Conservation (phyloP, 768 basidiomycete genomes). For the Mycena maculata region DNA sequence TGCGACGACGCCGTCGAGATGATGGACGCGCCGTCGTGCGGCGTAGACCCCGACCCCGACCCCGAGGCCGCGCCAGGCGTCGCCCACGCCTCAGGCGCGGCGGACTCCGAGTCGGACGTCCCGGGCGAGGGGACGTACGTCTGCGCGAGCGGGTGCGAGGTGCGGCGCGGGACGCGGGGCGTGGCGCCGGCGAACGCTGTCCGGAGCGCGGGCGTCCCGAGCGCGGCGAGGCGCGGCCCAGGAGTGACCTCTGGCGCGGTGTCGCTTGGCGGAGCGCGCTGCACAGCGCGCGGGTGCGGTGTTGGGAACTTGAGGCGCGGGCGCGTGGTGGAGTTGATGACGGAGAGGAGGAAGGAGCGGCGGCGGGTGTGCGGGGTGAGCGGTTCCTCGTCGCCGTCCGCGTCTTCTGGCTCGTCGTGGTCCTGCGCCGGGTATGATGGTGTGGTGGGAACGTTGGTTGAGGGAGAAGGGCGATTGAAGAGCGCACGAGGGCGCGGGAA, state of each 20-base stretch:
- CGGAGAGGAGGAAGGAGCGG: slow-evolving; percentile 83
- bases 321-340: slow-evolving; percentile 85
- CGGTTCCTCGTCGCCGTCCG: slow-evolving; percentile 53
- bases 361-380: slow-evolving; percentile 80
- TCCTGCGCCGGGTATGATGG: slow-evolving; percentile 34
- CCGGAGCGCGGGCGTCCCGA: slow-evolving; percentile 48
- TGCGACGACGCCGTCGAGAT: slow-evolving; percentile 89
- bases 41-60: slow-evolving; percentile 48
- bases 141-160: slow-evolving; percentile 77
- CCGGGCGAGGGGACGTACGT: slow-evolving; percentile 55
- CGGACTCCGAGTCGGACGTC: slow-evolving; percentile 50
- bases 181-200: slow-evolving; percentile 74
- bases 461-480: slow-evolving; percentile 63
- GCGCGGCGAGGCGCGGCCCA: slow-evolving; percentile 34
- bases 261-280: slow-evolving; percentile 46
- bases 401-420: slow-evolving; percentile 45
- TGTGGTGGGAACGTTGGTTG: slow-evolving; percentile 54
- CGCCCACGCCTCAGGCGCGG: slow-evolving; percentile 38
- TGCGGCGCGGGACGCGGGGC: slow-evolving; percentile 60
- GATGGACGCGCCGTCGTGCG: slow-evolving; percentile 71
- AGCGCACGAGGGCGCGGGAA: slow-evolving; percentile 71
- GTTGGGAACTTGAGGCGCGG: slow-evolving; percentile 76
- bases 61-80: slow-evolving; percentile 50
- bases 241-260: slow-evolving; percentile 46
- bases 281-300: slow-evolving; percentile 63